Percentiles rank a stretch among this genome's conserved stretches.
Evolutionary conservation across 139 green algal species (phyloP).

Genomic region (Axilococcus clingmanii): DNA sequence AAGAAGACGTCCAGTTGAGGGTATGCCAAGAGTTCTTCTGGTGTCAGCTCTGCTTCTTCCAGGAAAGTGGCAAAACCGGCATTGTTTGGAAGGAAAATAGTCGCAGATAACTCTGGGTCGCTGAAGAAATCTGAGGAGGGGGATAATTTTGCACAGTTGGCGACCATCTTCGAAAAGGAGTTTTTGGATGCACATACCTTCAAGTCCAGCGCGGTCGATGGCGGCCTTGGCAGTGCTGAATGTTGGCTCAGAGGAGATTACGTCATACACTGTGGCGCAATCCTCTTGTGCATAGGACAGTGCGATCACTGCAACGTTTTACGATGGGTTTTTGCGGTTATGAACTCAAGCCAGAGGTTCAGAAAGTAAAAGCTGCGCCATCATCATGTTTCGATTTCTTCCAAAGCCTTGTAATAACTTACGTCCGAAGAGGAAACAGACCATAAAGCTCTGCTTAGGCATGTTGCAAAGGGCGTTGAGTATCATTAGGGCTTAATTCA

Average conservation of each 20-base stretch:
- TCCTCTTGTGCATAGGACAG: not conserved
- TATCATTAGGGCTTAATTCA: too few relatives aligned
- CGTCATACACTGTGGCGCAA: not conserved
- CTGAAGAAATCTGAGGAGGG: not conserved
- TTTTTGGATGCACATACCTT: conserved; percentile 1
- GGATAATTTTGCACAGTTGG: not conserved
- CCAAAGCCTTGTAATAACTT: too few relatives aligned
- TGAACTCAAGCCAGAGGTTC: too few relatives aligned
- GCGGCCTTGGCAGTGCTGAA: conserved; percentile 2
- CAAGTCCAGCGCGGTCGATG: conserved; percentile 31
- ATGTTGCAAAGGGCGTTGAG: too few relatives aligned
- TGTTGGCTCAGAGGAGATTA: not conserved
- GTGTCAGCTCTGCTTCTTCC: not conserved
- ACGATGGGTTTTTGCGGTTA: too few relatives aligned
- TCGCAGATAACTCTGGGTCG: not conserved
- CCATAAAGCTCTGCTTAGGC: too few relatives aligned
- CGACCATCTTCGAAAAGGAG: too few relatives aligned
- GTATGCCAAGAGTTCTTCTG: not conserved
- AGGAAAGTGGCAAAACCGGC: not conserved
- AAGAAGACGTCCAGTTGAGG: not conserved
- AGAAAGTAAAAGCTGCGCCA: too few relatives aligned
- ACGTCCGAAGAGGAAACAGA: too few relatives aligned
- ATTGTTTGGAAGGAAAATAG: conserved; percentile 6
- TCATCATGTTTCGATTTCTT: too few relatives aligned
- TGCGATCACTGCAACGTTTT: not conserved